phyloP scores from a whole-genome alignment of 495 filamentous ascomycete genomes.

The Penicillium steckii region DNA sequence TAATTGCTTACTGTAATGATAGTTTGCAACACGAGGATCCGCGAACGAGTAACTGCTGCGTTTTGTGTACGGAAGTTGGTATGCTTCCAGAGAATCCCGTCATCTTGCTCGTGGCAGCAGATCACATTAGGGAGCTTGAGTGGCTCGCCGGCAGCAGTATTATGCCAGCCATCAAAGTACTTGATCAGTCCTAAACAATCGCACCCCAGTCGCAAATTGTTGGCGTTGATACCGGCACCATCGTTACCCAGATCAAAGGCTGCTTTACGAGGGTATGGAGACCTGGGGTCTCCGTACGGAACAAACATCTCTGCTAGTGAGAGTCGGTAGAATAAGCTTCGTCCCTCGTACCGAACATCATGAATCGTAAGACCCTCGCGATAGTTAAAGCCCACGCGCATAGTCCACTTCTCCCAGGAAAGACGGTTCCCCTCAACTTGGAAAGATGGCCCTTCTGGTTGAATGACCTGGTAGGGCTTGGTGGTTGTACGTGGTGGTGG shows the following conservation, averaged over 20 bases:
- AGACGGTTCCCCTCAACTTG: conserved; percentile 38
- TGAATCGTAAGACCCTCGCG: conserved; percentile 63
- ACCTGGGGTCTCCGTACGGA: conserved; percentile 61
- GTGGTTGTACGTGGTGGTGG: conserved; percentile 51
- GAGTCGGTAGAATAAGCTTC: conserved; percentile 67
- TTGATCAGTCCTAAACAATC: conserved; percentile 66
- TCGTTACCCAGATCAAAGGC: conserved; percentile 72
- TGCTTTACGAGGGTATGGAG: conserved; percentile 63
- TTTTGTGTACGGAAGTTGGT: conserved; percentile 65
- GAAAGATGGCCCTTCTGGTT: conserved; percentile 79
- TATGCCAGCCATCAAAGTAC: conserved; percentile 58
- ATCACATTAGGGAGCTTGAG: conserved; percentile 54
- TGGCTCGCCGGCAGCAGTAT: conserved; percentile 49
- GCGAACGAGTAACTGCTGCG: conserved; percentile 54
- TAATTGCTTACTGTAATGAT: conserved; percentile 85
- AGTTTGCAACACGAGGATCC: conserved; percentile 64
- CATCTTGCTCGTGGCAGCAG: conserved; percentile 66
- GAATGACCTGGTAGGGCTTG: conserved; percentile 72
- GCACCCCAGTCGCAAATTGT: conserved; percentile 58
- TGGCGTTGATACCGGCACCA: conserved; percentile 63
- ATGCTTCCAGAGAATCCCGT: conserved; percentile 67
- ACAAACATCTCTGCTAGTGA: conserved; percentile 74
- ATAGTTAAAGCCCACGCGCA: conserved; percentile 63
- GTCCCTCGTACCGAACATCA: conserved; percentile 64
- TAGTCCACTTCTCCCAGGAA: conserved; percentile 65